Base-by-base conservation (phyloP, 305 asterid species). In the Solanum chacoense region DNA sequence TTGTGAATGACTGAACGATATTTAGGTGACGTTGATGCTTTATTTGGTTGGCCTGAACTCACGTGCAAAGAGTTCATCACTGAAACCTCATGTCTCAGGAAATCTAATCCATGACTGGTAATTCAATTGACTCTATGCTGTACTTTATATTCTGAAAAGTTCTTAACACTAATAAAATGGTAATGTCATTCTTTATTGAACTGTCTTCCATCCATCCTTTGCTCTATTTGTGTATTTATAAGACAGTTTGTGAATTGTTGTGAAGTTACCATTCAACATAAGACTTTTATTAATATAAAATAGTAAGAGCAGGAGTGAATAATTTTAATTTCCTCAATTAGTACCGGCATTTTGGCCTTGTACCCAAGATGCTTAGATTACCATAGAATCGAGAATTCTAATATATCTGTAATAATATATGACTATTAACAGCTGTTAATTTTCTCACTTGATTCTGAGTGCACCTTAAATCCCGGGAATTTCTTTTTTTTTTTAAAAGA, bases 61-160 rank as follows among this genome's bases (percentile, higher is more conserved):
- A 77, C 91, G 85, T 45, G 92, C 91, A 59, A 90, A 88, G 88
- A 95, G 95, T 93, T 95, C 99, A 88, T 97, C 99, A 37, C 90
- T 95, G 89, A 96, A 95, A 94, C 95, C 98, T 91, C 98, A 93
- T 84, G 89, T 94, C 90, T 92, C 94, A 8, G 98, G 99, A 90
- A 95, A 94, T 93, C 90, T 96, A 73, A 94, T 97, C 89, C 94
- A 94, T 81, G 99, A 96, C 93, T 95, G 98, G 99, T 96, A 96
- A 91, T 10, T 87, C 77, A 20, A 32, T 78, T 88, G 67, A 71
- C 78, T 84, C 29, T 31, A 29, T 29, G 72, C 28, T 29, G 42
- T 0, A 29, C 1, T 83, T 50, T 83, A 20, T 45, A 50, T 31
- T 42, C 86, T 28, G 69, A 80, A 28, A 80, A 42, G 69, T 80